phyloP scores from a whole-genome alignment of 1,139 yeast species.

The Zhuliangozyma blackwelliae region DNA sequence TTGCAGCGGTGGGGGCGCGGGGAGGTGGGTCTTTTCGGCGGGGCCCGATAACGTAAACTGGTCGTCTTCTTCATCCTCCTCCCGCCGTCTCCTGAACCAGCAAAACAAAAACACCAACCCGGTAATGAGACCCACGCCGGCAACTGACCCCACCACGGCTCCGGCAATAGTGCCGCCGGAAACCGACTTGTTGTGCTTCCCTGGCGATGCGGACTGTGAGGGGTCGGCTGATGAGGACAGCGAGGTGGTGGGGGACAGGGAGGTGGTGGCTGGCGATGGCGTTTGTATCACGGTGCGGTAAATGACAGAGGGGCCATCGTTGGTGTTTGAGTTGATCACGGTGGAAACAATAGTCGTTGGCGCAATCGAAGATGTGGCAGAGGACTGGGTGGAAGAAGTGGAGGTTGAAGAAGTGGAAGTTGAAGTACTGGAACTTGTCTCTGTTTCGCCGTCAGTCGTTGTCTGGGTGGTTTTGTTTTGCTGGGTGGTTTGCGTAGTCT shows the following conservation, averaged over 20 bases:
- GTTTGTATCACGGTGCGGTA: conserved; percentile 18
- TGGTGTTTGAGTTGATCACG: conserved; percentile 16
- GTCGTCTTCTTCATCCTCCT: conserved; percentile 35
- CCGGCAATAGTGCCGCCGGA: conserved; percentile 74
- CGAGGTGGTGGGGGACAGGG: conserved; percentile 9
- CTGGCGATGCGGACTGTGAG: conserved; percentile 11
- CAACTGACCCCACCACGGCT: conserved; percentile 59
- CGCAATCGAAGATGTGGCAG: conserved; percentile 2
- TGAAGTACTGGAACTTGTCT: conserved; percentile 5
- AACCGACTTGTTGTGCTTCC: conserved; percentile 20
- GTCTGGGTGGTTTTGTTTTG: conserved; percentile 12
- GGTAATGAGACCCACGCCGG: conserved; percentile 42
- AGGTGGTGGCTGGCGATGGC: conserved; percentile 15
- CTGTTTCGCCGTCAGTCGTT: conserved; percentile 4
- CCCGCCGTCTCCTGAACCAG: conserved; percentile 34
- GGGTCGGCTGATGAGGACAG: conserved; percentile 13
- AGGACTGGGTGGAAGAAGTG: conserved; percentile 2
- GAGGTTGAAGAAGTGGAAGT: conserved; percentile 4
- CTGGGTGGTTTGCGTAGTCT: conserved; percentile 4
- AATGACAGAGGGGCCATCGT: conserved; percentile 20
- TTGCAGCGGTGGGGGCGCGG: conserved; percentile 2
- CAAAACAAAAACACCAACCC: conserved; percentile 38
- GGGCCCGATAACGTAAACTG: conserved; percentile 37
- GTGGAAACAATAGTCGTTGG: conserved; percentile 18
- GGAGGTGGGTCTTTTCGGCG: conserved; percentile 12